Conservation (phyloP, 257 asterid genomes). For the Petrea volubilis region DNA sequence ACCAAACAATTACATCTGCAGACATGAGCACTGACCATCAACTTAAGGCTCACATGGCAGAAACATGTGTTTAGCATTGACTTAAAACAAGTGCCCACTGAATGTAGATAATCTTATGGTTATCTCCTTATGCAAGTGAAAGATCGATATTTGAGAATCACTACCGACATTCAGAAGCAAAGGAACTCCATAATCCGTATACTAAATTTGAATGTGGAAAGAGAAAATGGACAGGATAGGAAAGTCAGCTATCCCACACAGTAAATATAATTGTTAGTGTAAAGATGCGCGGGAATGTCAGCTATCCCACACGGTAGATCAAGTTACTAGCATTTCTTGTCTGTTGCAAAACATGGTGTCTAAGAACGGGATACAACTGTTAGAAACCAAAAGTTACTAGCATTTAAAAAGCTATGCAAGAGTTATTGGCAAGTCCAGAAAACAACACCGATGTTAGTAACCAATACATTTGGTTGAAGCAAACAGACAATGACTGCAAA, state of each 20-base stretch:
- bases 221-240: not conserved
- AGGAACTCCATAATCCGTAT: too few species aligned
- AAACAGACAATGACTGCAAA: slow-evolving; percentile 20
- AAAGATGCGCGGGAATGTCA: not conserved
- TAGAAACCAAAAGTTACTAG: not conserved
- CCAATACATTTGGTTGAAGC: not conserved
- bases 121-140: not conserved
- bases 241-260: not conserved
- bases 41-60: not conserved
- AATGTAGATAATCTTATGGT: not conserved
- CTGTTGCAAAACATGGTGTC: too few species aligned
- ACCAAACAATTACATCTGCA: not conserved
- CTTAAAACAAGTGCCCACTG: not conserved
- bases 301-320: not conserved
- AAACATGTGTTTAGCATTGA: not conserved
- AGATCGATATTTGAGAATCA: not conserved
- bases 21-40: not conserved
- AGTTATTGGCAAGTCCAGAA: not conserved
- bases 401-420: not conserved
- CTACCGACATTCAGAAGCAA: too few species aligned
- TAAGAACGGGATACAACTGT: too few species aligned
- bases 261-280: not conserved
- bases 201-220: not conserved
- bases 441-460: not conserved
- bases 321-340: not conserved